These are phyloP conservation scores for Claviceps paspali DNA, from an alignment of 2,329 filamentous ascomycete species.

Conservation along the genomic window DNA sequence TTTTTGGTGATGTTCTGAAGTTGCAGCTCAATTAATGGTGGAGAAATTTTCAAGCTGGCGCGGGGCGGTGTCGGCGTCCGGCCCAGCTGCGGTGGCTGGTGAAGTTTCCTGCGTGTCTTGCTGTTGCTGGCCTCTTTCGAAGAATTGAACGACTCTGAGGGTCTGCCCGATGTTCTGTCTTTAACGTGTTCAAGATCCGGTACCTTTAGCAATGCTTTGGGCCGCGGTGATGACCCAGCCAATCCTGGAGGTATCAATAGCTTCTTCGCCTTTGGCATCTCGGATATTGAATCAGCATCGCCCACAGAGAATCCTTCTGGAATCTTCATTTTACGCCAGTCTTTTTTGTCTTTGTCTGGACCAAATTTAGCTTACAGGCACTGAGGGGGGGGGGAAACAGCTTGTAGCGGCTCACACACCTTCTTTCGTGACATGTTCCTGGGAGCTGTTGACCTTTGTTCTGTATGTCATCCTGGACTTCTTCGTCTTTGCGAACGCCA, in stretches of 20 bases:
- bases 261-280: conserved; percentile 1
- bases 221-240: background rate
- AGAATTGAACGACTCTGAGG: background rate
- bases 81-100: background rate
- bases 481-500: conserved; percentile 11
- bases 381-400: background rate
- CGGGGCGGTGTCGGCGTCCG: conserved; percentile 7
- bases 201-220: background rate
- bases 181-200: background rate
- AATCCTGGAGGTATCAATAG: background rate
- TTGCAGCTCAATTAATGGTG: conserved; percentile 6
- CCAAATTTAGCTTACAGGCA: background rate
- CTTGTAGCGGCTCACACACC: background rate
- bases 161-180: background rate
- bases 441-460: conserved; percentile 10
- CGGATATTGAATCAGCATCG: conserved; percentile 1
- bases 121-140: background rate
- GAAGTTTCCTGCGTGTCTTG: background rate
- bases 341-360: background rate
- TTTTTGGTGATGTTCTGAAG: background rate
- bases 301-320: conserved; percentile 4
- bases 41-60: conserved; percentile 11
- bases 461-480: conserved; percentile 13
- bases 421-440: conserved; percentile 9
- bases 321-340: background rate